phyloP scores from a whole-genome alignment of 2,329 filamentous ascomycete species.

The Epichloe coenophiala region DNA sequence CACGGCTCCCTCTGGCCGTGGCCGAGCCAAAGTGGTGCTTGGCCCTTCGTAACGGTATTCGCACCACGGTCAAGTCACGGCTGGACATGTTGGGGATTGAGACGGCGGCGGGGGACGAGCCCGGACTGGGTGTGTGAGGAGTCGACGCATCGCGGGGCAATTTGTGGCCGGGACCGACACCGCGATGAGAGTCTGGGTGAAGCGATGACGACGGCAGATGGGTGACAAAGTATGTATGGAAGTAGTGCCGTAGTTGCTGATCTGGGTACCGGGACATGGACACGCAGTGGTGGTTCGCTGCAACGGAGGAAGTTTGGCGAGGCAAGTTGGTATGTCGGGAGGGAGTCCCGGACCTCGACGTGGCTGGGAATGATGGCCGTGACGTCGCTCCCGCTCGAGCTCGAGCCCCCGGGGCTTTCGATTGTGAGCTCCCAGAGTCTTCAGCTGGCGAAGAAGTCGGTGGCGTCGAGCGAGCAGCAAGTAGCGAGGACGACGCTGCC shows the following conservation, averaged over 20 bases:
- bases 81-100: constrained; percentile 44
- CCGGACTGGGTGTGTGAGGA: constrained; percentile 50
- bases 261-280: neutral
- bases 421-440: neutral
- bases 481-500: constrained; percentile 3
- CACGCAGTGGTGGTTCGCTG: constrained; percentile 1
- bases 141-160: constrained; percentile 74
- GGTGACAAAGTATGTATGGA: constrained; percentile 96
- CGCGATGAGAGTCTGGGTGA: constrained; percentile 65
- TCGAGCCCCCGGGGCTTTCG: neutral
- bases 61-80: constrained; percentile 81
- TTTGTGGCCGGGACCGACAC: constrained; percentile 61
- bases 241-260: constrained; percentile 24
- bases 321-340: neutral
- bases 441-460: neutral
- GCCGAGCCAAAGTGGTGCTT: constrained; percentile 91
- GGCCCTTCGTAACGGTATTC: constrained; percentile 82
- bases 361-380: neutral
- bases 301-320: neutral
- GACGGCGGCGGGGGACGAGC: constrained; percentile 44
- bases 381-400: neutral
- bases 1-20: constrained; percentile 65
- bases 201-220: constrained; percentile 87
- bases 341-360: neutral
- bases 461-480: neutral